Conservation (phyloP, 305 asterid genomes). For the Solanum hybrid region DNA sequence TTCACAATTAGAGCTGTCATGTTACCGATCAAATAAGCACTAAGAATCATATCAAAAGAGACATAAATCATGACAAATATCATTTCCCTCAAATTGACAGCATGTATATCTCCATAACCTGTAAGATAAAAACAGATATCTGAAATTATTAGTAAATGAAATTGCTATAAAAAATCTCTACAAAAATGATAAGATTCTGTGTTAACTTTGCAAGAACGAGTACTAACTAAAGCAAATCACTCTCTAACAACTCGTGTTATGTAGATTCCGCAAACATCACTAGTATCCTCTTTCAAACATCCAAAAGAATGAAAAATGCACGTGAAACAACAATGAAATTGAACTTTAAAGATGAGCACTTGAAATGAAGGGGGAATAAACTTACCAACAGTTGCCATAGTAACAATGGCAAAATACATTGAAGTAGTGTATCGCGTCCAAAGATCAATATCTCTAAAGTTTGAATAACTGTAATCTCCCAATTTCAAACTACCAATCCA, state of each 20-base stretch:
- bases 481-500: conserved; percentile 91
- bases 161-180: not conserved
- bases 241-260: not conserved
- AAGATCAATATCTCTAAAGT: conserved; percentile 68
- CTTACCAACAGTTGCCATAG: conserved; percentile 99
- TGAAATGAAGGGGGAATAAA: not conserved
- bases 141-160: not conserved
- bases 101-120: conserved; percentile 97
- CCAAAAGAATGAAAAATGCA: not conserved
- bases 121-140: conserved; percentile 4
- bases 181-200: not conserved
- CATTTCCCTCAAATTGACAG: conserved; percentile 89
- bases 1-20: conserved; percentile 95
- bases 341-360: not conserved
- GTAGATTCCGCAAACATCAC: not conserved
- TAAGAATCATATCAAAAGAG: conserved; percentile 85
- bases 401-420: conserved; percentile 76
- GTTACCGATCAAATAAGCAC: conserved; percentile 93
- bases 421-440: conserved; percentile 81
- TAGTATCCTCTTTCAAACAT: not conserved
- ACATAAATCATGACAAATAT: conserved; percentile 80
- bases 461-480: conserved; percentile 66
- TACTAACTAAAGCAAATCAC: not conserved
- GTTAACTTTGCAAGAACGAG: not conserved
- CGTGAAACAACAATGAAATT: not conserved